These are phyloP conservation scores for Fonsecaea multimorphosa DNA, from an alignment of 2,329 filamentous ascomycete genomes.

Conservation along the genomic window DNA sequence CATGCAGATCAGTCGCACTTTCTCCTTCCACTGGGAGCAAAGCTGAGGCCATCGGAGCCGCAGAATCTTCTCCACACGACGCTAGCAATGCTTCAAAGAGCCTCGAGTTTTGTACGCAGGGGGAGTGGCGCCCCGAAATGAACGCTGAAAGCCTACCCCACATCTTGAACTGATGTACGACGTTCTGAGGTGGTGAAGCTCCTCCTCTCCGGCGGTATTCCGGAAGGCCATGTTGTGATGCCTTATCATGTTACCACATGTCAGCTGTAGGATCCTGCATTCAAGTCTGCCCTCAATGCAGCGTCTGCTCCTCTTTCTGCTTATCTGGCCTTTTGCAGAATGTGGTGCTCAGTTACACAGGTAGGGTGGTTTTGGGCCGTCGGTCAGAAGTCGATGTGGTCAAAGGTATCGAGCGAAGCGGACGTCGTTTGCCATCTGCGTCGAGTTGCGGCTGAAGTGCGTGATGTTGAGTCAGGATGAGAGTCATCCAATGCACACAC, in stretches of 20 bases:
- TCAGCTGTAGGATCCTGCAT: constrained; percentile 6
- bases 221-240: neutral
- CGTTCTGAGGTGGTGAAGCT: constrained; percentile 2
- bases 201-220: constrained; percentile 10
- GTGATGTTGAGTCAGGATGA: neutral
- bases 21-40: neutral
- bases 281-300: neutral
- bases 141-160: constrained; percentile 7
- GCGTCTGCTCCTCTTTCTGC: neutral
- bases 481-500: neutral
- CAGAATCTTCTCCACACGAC: constrained; percentile 21
- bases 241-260: constrained; percentile 10
- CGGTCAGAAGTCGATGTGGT: neutral
- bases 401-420: neutral
- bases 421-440: neutral
- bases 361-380: neutral
- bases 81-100: constrained; percentile 1
- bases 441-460: neutral
- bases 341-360: neutral
- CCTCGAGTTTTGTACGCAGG: neutral
- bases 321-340: neutral
- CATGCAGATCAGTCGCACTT: neutral
- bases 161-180: constrained; percentile 14
- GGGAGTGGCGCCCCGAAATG: neutral
- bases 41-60: constrained; percentile 2